These are phyloP conservation scores for Sporothrix variecibatus DNA, from an alignment of 2,329 filamentous ascomycete species.

Conservation along the genomic window DNA sequence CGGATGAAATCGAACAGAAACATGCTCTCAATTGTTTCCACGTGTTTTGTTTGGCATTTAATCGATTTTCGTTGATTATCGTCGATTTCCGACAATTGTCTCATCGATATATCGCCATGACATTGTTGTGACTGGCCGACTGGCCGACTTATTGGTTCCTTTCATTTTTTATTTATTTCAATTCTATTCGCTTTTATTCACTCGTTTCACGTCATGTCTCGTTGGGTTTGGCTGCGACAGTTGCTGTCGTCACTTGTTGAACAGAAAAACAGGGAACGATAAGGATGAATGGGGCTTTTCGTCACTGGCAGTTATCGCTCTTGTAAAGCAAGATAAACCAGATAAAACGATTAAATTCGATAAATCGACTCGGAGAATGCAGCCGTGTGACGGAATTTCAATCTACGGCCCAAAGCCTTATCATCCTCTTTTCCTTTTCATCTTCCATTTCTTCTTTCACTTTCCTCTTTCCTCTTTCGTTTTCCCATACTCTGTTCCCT, in stretches of 20 bases:
- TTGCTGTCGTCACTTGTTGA: neutral
- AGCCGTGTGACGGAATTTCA: constrained; percentile 10
- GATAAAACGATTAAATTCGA: neutral
- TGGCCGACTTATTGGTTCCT: neutral
- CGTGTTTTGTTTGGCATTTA: neutral
- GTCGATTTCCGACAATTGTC: neutral
- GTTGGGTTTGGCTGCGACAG: neutral
- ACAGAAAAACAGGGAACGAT: constrained; percentile 14
- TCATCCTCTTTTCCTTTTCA: neutral
- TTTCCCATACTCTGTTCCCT: neutral
- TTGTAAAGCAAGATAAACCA: neutral
- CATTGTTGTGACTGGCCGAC: neutral
- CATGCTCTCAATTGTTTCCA: neutral
- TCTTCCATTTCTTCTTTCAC: neutral
- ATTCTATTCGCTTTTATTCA: too few species aligned
- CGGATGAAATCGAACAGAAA: neutral
- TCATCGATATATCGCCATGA: neutral
- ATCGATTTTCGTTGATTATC: neutral
- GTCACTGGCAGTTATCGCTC: neutral
- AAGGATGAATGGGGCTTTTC: neutral
- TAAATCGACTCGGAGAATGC: neutral
- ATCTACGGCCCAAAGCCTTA: constrained; percentile 15
- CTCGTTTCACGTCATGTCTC: neutral
- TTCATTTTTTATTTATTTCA: neutral
- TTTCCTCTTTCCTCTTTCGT: neutral